These are phyloP conservation scores for Paraleonurus japonicus DNA, from an alignment of 257 asterid genomes.

Conservation along the genomic window DNA sequence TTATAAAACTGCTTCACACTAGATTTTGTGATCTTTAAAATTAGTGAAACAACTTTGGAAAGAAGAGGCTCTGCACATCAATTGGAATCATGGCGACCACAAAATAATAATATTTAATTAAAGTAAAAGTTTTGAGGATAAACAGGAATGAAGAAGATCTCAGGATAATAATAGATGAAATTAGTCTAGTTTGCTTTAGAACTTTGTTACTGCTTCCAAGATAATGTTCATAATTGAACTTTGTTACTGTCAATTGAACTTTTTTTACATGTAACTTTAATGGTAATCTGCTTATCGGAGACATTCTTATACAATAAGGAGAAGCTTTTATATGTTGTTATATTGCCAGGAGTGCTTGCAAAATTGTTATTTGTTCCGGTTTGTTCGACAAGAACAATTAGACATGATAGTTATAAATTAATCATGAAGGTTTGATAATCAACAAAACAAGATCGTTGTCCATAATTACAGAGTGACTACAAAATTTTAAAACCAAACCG, in stretches of 20 bases:
- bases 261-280: not conserved
- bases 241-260: not conserved
- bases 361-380: not conserved
- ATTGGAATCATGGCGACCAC: not conserved
- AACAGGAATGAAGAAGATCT: not conserved
- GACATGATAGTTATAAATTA: too few species aligned
- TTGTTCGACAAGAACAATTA: too few species aligned
- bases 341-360: not conserved
- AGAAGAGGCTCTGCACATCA: not conserved
- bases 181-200: not conserved
- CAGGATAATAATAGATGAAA: not conserved
- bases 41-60: not conserved
- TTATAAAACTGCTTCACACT: too few species aligned
- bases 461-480: too few species aligned
- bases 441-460: too few species aligned
- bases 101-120: too few species aligned
- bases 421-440: too few species aligned
- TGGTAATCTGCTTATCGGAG: not conserved
- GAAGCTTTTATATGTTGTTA: constrained; percentile 3
- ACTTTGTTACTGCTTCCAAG: not conserved
- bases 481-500: too few species aligned
- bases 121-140: not conserved
- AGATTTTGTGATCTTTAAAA: too few species aligned
- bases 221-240: not conserved
- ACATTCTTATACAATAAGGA: not conserved